Percentiles rank a stretch among this genome's conserved stretches.
phyloP scores from a whole-genome alignment of 164 flowering plant species.

The Piper longum region DNA sequence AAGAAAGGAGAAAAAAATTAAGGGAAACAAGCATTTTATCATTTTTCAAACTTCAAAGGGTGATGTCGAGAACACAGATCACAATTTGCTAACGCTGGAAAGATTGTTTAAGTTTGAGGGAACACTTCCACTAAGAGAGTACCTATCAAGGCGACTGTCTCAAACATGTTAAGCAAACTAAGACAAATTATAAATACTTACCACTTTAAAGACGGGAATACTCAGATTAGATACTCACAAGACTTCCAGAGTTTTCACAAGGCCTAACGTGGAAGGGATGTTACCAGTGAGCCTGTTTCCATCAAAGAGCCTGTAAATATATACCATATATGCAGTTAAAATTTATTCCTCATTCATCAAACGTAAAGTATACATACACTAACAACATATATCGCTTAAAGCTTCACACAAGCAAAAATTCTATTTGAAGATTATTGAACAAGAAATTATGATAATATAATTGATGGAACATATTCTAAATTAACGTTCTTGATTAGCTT shows the following conservation, averaged over 20 bases:
- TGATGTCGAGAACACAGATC: conserved; percentile 12
- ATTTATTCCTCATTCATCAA: too few species aligned
- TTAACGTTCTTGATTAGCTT: conserved; percentile 16
- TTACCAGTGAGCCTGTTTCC: conserved; percentile 56
- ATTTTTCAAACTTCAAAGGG: not conserved
- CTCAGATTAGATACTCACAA: conserved; percentile 44
- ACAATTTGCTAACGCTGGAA: conserved; percentile 46
- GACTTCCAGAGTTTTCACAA: conserved; percentile 66
- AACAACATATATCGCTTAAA: too few species aligned
- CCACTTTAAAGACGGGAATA: not conserved
- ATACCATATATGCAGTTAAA: too few species aligned
- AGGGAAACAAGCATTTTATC: not conserved
- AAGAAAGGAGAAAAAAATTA: not conserved
- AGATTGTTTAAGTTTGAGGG: conserved; percentile 60
- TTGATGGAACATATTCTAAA: not conserved
- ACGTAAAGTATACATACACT: too few species aligned
- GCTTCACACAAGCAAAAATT: not conserved
- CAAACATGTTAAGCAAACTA: conserved; percentile 1
- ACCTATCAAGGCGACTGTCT: conserved; percentile 71
- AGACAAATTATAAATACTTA: not conserved
- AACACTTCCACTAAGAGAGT: conserved; percentile 39
- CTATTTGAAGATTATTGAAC: not conserved
- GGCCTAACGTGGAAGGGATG: conserved; percentile 54
- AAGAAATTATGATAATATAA: not conserved
- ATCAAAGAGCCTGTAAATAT: conserved; percentile 48